Conservation (phyloP, 108 stramenopile genomes). For the Nitzschia sp. region DNA sequence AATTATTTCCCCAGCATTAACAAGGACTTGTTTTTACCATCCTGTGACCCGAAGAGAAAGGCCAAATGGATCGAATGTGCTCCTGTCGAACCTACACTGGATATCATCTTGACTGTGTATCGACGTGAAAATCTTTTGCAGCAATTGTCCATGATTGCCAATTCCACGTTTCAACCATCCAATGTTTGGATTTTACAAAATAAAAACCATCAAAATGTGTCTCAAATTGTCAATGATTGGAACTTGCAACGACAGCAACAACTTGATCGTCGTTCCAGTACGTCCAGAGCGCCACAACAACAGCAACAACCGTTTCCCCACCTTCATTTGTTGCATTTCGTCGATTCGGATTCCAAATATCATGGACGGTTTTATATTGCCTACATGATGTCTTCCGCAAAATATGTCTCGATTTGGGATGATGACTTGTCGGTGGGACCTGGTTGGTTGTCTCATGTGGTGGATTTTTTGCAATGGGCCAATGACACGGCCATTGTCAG, state of each 20-base stretch:
- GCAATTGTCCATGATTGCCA: conserved; percentile 14
- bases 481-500: conserved; percentile 8
- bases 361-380: conserved; percentile 20
- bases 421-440: conserved; percentile 6
- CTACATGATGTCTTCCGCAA: conserved; percentile 6
- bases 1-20: neutral
- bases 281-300: neutral
- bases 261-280: neutral
- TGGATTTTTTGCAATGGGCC: neutral
- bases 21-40: neutral
- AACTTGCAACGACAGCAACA: neutral
- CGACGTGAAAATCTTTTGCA: conserved; percentile 1
- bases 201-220: neutral
- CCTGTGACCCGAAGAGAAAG: neutral
- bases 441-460: conserved; percentile 8
- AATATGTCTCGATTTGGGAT: conserved; percentile 17
- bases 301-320: neutral
- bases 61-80: conserved; percentile 13
- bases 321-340: conserved; percentile 2
- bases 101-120: conserved; percentile 17
- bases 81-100: neutral
- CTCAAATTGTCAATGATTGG: neutral
- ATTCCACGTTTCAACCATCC: neutral
- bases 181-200: conserved; percentile 2
- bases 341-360: neutral